A percentile compares a stretch with the other conserved stretches of the same genome.
phyloP scores from a whole-genome alignment of 805 yeast species.

The Yarrowia porcina region DNA sequence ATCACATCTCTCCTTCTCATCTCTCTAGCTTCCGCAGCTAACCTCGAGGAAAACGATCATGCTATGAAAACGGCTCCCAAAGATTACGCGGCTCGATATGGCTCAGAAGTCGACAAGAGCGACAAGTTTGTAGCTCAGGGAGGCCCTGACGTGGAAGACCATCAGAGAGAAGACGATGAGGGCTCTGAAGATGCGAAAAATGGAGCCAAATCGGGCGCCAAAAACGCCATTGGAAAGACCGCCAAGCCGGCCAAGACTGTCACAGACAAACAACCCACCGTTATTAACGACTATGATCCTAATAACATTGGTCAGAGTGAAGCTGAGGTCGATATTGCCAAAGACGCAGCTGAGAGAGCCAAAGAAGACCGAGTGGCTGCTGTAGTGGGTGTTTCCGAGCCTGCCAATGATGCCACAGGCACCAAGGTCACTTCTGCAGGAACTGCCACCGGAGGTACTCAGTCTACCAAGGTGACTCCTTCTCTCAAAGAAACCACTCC shows the following conservation, averaged over 20 bases:
- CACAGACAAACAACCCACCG: constrained; percentile 35
- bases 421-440: too few species aligned
- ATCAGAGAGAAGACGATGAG: constrained; percentile 20
- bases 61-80: constrained; percentile 40
- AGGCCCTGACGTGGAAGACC: constrained; percentile 25
- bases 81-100: constrained; percentile 35
- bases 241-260: constrained; percentile 9
- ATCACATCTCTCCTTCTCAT: background rate
- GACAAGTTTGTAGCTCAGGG: constrained; percentile 29
- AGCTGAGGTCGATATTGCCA: constrained; percentile 30
- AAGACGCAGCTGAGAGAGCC: constrained; percentile 28
- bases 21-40: constrained; percentile 32
- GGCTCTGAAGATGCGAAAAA: background rate
- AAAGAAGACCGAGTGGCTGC: constrained; percentile 26
- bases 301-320: constrained; percentile 30
- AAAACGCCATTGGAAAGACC: background rate
- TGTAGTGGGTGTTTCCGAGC: background rate
- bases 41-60: constrained; percentile 32
- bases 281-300: constrained; percentile 41
- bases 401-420: background rate
- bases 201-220: background rate
- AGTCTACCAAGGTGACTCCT: background rate
- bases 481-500: background rate
- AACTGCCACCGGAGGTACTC: too few species aligned
- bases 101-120: constrained; percentile 25